Base-by-base conservation (phyloP, 2,329 filamentous ascomycete genomes). In the Chrysoporthe deuterocubensis region DNA sequence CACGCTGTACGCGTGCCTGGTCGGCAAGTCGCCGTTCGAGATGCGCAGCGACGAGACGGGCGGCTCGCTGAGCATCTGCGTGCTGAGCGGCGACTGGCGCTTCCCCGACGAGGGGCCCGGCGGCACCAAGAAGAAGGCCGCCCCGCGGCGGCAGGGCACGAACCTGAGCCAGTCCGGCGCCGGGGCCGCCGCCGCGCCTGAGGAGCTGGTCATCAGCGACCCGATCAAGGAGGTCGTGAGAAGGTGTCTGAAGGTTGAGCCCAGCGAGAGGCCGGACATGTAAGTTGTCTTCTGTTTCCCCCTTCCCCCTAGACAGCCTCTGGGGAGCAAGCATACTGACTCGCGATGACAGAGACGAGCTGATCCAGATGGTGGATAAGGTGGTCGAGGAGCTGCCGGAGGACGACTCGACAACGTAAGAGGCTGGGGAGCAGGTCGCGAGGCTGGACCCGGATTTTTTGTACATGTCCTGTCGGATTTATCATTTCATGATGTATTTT, bases 21-120 rank as follows among this genome's bases (percentile, higher is more conserved):
- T 98, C 40, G 96, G 96, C 72, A 98, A 99, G 80, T 96, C 92
- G 16, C 96, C 96, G 2, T 99, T 99, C 75, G 96, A 99, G 83
- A 92, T 94, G 77, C 90, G 96, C 70, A 95, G 91, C 72, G 96
- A 99, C 78, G 95, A 99, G 82, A 98, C 96, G 0, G 96, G 96
- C 71, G 96, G 96, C 57, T 96, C 92, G 72, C 82, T 99, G 71
- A 96, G 92, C 73, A 92, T 98, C 73, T 98, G 95, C 77, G 92
- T 98, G 21, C 82, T 97, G 18, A 92, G 94, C 69, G 96, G 95
- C 50, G 95, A 98, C 80, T 99, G 96, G 95, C 87, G 94, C 63
- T 99, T 98, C 79, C 96, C 96, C 0, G 94, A 97, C 73, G 94
- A 97, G 77, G 90, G 90, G 0, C 86, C 87, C 4, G 84, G 84